Conservation (phyloP, 2,329 filamentous ascomycete genomes). For the Ascosphaera apis region DNA sequence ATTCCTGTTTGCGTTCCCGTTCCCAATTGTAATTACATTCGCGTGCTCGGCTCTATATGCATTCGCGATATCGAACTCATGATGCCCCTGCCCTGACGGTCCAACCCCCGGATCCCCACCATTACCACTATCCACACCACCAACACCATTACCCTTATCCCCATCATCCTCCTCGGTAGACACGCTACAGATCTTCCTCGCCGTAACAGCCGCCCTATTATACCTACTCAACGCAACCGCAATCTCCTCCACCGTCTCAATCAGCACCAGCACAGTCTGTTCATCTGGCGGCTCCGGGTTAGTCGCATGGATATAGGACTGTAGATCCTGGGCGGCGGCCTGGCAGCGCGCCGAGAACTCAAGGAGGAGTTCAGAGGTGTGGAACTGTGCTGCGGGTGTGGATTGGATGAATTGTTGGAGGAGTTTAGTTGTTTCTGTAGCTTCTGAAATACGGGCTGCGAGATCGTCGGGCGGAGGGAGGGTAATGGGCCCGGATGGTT, state of each 20-base stretch:
- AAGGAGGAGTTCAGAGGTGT: constrained; percentile 66
- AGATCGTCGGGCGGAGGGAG: constrained; percentile 53
- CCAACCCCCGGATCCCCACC: too few relatives aligned
- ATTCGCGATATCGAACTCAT: too few relatives aligned
- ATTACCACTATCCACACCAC: too few relatives aligned
- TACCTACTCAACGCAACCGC: constrained; percentile 63
- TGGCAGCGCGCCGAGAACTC: constrained; percentile 80
- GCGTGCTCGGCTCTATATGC: too few relatives aligned
- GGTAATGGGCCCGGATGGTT: constrained; percentile 18
- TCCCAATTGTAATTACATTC: too few relatives aligned
- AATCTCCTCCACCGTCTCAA: constrained; percentile 84
- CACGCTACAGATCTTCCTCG: constrained; percentile 21
- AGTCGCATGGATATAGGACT: constrained; percentile 60
- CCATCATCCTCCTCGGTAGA: too few relatives aligned
- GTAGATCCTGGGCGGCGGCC: constrained; percentile 56
- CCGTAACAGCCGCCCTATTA: constrained; percentile 49
- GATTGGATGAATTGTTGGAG: constrained; percentile 81
- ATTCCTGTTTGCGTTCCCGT: too few relatives aligned
- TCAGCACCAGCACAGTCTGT: constrained; percentile 76
- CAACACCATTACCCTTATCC: too few relatives aligned
- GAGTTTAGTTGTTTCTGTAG: constrained; percentile 69
- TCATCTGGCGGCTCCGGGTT: constrained; percentile 72
- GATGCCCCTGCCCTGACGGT: too few relatives aligned
- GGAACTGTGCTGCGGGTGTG: constrained; percentile 52
- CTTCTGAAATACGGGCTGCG: constrained; percentile 66